Evolutionary conservation across 305 asterid genomes (phyloP).

Genomic region (Solanum hybrid): DNA sequence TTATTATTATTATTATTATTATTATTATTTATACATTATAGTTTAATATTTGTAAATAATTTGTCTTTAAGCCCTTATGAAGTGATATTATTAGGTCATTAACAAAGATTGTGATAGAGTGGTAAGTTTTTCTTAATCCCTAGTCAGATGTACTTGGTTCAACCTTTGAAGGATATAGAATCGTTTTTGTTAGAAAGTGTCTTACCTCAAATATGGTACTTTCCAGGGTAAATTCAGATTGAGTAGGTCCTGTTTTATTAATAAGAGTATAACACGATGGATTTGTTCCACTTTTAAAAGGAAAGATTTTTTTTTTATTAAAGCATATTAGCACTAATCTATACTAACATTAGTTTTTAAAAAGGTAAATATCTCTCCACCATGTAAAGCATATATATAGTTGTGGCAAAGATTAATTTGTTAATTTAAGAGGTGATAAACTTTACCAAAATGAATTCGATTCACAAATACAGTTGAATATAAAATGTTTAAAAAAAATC

Average conservation of each 20-base stretch:
- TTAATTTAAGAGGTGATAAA: too few relatives aligned
- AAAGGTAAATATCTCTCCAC: background rate
- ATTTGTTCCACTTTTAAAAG: too few relatives aligned
- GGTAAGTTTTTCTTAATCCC: background rate
- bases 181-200: background rate
- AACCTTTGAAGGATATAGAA: too few relatives aligned
- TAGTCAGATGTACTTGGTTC: background rate
- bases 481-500: too few relatives aligned
- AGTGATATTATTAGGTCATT: background rate
- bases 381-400: background rate
- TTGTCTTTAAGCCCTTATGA: background rate
- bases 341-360: background rate
- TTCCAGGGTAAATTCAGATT: too few relatives aligned
- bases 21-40: background rate
- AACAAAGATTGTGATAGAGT: background rate
- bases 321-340: background rate
- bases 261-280: background rate
- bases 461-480: background rate
- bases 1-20: too few relatives aligned
- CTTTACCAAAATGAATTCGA: background rate
- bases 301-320: background rate
- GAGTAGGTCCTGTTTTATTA: background rate
- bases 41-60: background rate
- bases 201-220: too few relatives aligned
- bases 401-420: background rate